Base-by-base conservation (phyloP, 352 stramenopile genomes). In the Phytophthora sp. region DNA sequence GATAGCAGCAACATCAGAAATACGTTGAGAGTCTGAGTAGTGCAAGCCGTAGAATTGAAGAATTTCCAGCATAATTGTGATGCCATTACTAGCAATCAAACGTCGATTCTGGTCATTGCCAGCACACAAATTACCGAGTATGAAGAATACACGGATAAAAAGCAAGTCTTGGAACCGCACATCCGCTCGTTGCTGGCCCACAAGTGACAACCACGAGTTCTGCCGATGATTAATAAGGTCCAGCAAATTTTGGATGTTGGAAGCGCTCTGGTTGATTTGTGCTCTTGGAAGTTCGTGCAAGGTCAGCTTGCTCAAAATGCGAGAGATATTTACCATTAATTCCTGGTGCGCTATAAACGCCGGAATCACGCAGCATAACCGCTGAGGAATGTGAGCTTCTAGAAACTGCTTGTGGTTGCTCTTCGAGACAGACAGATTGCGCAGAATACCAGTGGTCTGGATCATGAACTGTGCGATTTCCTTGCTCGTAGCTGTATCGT, bases 101-200 rank as follows among this genome's bases (percentile, higher is more conserved):
- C 62, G 43, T 7, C 88, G 80, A 43, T 94, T 96, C 34, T 76
- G 74, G 34, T 96, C 88, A 49, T 95, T 96, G 2, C 74, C 79
- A 20, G 90, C 88, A 49, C 87, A 96, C n/a, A 96, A 64, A 55
- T 97, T 97, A 1, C 88, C 90, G 1, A 96, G 68, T 28, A 87
- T 71, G 53, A 96, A 96, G 53, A 87, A 88, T 20, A 92, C 69
- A 10, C 90, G 87, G 9, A 96, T 58, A 15, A 94, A 71, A 15
- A 93, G 62, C 20, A 76, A 54, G 35, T 88, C 79, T 28, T 91
- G 82, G 27, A 72, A 74, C 3, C 66, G 72, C 23, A 48, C 66
- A 5, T 86, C 78, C 0, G 42, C 24, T 2, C 59, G 68, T 21
- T 88, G 74, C 18, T 82, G 69, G 2, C 66, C 48, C 2, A 46